Evolutionary conservation across 176 grass and related monocot species (phyloP).

Genomic region (Phoenix dactylifera): DNA sequence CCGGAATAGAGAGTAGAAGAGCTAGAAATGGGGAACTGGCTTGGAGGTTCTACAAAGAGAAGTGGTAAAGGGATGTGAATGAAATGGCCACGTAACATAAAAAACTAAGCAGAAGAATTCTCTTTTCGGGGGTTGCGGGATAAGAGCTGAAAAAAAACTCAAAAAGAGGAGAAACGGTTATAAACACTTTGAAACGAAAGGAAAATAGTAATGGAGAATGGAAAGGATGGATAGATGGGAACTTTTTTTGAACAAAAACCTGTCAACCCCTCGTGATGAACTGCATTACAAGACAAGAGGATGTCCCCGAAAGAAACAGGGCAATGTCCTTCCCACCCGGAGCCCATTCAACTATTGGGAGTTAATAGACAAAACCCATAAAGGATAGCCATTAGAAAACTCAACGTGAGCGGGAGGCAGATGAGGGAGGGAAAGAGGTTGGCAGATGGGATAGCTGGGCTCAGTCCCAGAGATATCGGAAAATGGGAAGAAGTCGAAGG

Average conservation of each 20-base stretch:
- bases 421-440: constrained; percentile 6
- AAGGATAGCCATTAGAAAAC: constrained; percentile 4
- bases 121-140: neutral
- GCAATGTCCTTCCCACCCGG: neutral
- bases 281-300: constrained; percentile 34
- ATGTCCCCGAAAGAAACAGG: constrained; percentile 13
- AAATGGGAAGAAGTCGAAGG: too few relatives aligned
- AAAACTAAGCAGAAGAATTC: neutral
- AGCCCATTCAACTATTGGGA: neutral
- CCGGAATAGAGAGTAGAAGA: neutral
- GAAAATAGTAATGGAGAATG: neutral
- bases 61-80: neutral
- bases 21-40: neutral
- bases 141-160: neutral
- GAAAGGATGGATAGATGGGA: neutral
- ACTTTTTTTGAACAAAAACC: constrained; percentile 10
- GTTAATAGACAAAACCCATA: neutral
- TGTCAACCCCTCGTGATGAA: constrained; percentile 24
- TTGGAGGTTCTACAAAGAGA: neutral
- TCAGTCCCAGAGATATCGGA: too few relatives aligned
- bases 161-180: neutral
- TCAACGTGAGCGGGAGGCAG: constrained; percentile 2
- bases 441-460: neutral
- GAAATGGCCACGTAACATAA: neutral
- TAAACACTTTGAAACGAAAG: neutral